Base-by-base conservation (phyloP, 106 monocot genomes). In the Cymbidium sinense region DNA sequence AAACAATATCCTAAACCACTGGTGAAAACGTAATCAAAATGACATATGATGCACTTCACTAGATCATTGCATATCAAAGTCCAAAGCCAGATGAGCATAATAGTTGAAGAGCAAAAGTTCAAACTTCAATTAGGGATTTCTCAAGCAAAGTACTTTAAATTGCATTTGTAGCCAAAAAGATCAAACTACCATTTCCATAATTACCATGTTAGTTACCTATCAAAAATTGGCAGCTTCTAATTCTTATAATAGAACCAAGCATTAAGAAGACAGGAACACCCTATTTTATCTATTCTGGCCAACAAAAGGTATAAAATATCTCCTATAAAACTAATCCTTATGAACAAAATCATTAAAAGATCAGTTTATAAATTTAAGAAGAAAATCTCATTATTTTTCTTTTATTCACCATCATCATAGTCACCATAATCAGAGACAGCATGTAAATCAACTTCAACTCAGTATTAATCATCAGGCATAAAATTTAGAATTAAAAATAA, bases 131-230 rank as follows among this genome's bases (percentile, higher is more conserved):
- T 25, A 62, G 61, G n/a, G 61, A 9, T 62, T 62, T 62, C 61
- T 62, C 61, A 62, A 62, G 61, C 27, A 62, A 62, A 62, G 25
- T 62, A 62, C 61, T 62, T 62, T 27, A 62, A 62, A 62, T 27
- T 62, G 27, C n/a, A 62, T 62, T 62, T 62, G 23, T 62, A 62
- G 5, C 61, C 27, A 62, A 23, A 25, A 62, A 27, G 27, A 23
- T 62, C 4, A 62, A 7, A 18, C 4, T 21, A 54, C 4, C 21
- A 54, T 62, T 62, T 27, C 9, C 1, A 62, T 61, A n/a, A 23
- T 62, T 62, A 62, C 10, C 25, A 7, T 62, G 11, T 15, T 47
- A 11, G 11, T 47, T 15, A 47, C 61, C 61, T 62, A 25, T 27
- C 27, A 62, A 62, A 62, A 62, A 27, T 62, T 8, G 10, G 61